phyloP scores from a whole-genome alignment of 129 eudicot species.

The Rutidosis leptorrhynchoides region DNA sequence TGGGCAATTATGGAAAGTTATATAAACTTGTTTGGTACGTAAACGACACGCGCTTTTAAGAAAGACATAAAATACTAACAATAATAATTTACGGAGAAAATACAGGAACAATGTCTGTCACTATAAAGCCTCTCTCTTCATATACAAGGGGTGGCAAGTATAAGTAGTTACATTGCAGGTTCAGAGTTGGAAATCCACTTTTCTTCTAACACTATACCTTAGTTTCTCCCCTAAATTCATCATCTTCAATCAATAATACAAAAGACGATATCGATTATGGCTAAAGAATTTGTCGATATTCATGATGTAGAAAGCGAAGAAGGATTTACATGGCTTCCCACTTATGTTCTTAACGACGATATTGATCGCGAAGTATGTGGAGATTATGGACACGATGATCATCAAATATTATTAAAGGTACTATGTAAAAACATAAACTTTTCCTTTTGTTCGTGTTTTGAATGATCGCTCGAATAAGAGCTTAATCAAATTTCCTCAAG shows the following conservation, averaged over 20 bases:
- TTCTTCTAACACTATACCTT: conserved; percentile 18
- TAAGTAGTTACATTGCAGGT: conserved; percentile 71
- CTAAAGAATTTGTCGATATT: conserved; percentile 19
- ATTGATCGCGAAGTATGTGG: conserved; percentile 1
- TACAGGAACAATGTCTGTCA: background rate
- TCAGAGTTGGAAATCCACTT: conserved; percentile 60
- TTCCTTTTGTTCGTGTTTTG: background rate
- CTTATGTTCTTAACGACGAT: conserved; percentile 26
- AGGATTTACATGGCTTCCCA: conserved; percentile 42
- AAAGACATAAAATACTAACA: background rate
- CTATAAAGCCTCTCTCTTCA: conserved; percentile 17
- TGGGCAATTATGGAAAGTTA: conserved; percentile 23
- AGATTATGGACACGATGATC: conserved; percentile 31
- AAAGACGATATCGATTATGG: conserved; percentile 23
- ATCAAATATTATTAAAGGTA: conserved; percentile 24
- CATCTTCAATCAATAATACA: conserved; percentile 22
- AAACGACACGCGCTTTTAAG: conserved; percentile 20
- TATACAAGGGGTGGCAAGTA: conserved; percentile 32
- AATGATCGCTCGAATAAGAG: background rate
- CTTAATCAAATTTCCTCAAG: too few species aligned
- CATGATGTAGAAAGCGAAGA: conserved; percentile 5
- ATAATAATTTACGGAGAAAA: conserved; percentile 21
- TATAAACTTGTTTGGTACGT: background rate
- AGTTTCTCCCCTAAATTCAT: conserved; percentile 15
- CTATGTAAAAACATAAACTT: background rate